phyloP scores from a whole-genome alignment of 23 red algal genomes.

The Gracilaria caudata region DNA sequence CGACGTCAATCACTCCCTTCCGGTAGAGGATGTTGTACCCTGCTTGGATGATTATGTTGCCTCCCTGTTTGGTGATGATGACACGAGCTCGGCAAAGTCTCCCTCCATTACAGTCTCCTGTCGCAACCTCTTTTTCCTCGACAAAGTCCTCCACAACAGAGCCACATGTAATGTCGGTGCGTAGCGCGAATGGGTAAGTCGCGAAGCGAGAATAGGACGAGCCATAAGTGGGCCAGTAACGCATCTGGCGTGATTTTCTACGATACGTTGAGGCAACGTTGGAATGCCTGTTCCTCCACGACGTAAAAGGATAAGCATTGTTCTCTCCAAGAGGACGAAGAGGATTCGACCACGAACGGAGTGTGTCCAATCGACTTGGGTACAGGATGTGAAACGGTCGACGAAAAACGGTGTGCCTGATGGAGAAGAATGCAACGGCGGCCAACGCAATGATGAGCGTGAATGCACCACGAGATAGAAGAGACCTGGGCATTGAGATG shows the following conservation, averaged over 20 bases:
- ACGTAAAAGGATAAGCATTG: background rate
- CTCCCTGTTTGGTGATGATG: background rate
- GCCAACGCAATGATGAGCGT: background rate
- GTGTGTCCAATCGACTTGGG: background rate
- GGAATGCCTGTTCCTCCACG: background rate
- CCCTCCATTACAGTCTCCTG: background rate
- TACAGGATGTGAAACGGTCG: background rate
- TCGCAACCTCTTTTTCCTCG: background rate
- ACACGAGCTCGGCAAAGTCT: background rate
- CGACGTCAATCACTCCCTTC: background rate
- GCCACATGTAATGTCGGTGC: background rate
- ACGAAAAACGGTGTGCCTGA: background rate
- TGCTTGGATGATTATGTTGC: background rate
- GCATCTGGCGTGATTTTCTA: background rate
- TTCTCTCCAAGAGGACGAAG: background rate
- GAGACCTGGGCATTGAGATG: background rate
- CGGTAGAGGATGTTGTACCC: background rate
- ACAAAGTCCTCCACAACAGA: background rate
- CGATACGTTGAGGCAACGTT: background rate
- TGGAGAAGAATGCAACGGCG: background rate
- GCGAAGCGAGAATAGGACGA: background rate
- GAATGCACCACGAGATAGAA: background rate
- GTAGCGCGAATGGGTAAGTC: background rate
- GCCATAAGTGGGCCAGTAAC: background rate
- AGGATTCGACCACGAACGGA: background rate